Conservation (phyloP, 2,329 filamentous ascomycete species). For the Sarocladiaceae sp. region DNA sequence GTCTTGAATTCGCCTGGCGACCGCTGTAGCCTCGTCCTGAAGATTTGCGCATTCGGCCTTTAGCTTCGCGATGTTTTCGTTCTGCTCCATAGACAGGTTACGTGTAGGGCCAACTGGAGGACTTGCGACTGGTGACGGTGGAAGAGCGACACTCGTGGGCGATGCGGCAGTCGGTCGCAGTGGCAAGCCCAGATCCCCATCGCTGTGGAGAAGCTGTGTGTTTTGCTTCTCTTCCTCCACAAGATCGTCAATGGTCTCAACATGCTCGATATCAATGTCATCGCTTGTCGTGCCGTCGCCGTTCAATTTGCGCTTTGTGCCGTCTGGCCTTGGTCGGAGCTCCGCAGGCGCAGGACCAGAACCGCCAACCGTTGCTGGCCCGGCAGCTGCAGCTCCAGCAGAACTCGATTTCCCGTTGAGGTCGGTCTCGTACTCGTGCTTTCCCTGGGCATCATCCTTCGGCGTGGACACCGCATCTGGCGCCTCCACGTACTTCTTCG, state of each 20-base stretch:
- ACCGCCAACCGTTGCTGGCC: too few relatives aligned
- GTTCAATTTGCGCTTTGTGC: conserved; percentile 10
- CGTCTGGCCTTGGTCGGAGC: neutral
- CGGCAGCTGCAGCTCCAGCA: neutral
- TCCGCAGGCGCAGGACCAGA: too few relatives aligned
- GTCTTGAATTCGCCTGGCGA: conserved; percentile 2
- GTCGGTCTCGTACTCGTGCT: neutral
- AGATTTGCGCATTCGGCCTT: conserved; percentile 4
- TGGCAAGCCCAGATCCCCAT: neutral
- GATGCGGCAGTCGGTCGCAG: neutral
- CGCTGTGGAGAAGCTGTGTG: neutral
- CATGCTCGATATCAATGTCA: conserved; percentile 45
- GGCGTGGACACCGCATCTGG: neutral
- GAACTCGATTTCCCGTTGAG: neutral
- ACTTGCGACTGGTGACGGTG: neutral
- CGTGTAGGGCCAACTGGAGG: neutral
- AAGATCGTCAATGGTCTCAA: conserved; percentile 22
- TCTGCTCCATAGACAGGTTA: neutral
- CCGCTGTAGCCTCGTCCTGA: neutral
- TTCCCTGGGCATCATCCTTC: neutral
- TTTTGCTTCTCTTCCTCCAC: conserved; percentile 21
- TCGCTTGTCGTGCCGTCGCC: conserved; percentile 34
- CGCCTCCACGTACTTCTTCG: conserved; percentile 42
- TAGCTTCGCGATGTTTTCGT: neutral
- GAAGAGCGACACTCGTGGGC: neutral